phyloP scores from a whole-genome alignment of 2,329 filamentous ascomycete genomes.

The Colletotrichum zoysiae region DNA sequence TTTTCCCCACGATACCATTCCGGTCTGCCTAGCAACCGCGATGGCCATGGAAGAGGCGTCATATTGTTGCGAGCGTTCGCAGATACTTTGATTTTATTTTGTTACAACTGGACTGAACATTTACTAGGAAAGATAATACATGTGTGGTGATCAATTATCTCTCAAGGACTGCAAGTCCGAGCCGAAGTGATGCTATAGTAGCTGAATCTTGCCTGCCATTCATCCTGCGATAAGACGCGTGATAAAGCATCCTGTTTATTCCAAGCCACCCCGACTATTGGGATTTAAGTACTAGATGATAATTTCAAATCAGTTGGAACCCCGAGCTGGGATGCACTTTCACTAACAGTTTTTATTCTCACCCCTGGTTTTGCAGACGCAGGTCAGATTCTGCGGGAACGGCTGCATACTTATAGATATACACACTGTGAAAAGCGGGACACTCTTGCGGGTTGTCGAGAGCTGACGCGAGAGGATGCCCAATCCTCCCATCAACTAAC shows the following conservation, averaged over 20 bases:
- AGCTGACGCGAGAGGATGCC: not conserved
- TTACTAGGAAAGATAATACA: not conserved
- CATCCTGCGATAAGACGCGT: not conserved
- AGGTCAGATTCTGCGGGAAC: not conserved
- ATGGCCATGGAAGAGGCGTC: not conserved
- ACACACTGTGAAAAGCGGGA: too few relatives aligned
- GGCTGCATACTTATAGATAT: too few relatives aligned
- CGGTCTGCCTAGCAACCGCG: not conserved
- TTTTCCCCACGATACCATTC: not conserved
- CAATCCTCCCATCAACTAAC: too few relatives aligned
- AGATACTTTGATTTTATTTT: not conserved
- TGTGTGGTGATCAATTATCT: too few relatives aligned
- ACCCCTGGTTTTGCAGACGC: not conserved
- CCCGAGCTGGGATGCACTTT: not conserved
- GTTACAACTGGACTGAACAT: accelerated
- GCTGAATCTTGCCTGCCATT: too few relatives aligned
- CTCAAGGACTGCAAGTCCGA: not conserved
- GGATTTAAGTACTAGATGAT: not conserved
- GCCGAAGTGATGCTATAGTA: not conserved
- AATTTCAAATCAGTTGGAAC: not conserved
- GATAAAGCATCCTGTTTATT: not conserved
- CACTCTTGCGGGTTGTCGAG: not conserved
- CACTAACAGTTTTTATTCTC: too few relatives aligned
- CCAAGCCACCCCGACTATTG: not conserved
- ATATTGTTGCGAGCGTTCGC: not conserved